phyloP scores from a whole-genome alignment of 345 rosid species.

The Salix purpurea region DNA sequence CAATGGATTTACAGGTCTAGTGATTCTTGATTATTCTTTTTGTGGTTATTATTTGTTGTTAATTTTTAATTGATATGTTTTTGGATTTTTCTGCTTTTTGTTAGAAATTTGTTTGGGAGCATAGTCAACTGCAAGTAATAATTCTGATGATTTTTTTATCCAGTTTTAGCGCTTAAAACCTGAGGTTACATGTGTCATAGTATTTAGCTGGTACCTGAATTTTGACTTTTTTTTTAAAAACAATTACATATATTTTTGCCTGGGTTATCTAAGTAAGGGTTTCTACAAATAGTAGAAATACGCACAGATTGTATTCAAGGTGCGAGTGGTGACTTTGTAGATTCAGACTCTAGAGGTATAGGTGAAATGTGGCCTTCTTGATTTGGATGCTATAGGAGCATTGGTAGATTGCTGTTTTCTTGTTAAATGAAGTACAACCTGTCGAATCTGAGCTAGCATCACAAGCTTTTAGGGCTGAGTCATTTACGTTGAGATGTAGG shows the following conservation, averaged over 20 bases:
- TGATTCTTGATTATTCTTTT: conserved; percentile 6
- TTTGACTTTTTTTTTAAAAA: not conserved
- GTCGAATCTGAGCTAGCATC: not conserved
- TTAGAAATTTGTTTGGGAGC: not conserved
- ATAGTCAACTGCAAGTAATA: not conserved
- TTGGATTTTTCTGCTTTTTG: not conserved
- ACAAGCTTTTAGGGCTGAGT: not conserved
- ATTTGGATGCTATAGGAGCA: not conserved
- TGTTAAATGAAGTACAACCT: not conserved
- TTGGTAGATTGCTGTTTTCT: not conserved
- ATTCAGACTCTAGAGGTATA: not conserved
- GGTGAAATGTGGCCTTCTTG: not conserved
- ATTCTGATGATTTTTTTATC: not conserved
- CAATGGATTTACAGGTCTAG: conserved; percentile 83
- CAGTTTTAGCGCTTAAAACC: not conserved
- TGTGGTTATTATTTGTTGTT: not conserved
- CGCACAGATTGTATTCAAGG: not conserved
- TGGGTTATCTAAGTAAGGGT: not conserved
- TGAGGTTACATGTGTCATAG: not conserved
- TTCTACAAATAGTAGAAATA: not conserved
- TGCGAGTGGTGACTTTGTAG: not conserved
- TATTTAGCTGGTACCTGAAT: conserved; percentile 4
- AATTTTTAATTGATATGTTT: not conserved
- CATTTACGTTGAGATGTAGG: not conserved
- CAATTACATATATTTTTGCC: not conserved